These are phyloP conservation scores for Lichtheimia hyalospora DNA, from an alignment of 371 early-diverging fungal genomes.

Conservation along the genomic window DNA sequence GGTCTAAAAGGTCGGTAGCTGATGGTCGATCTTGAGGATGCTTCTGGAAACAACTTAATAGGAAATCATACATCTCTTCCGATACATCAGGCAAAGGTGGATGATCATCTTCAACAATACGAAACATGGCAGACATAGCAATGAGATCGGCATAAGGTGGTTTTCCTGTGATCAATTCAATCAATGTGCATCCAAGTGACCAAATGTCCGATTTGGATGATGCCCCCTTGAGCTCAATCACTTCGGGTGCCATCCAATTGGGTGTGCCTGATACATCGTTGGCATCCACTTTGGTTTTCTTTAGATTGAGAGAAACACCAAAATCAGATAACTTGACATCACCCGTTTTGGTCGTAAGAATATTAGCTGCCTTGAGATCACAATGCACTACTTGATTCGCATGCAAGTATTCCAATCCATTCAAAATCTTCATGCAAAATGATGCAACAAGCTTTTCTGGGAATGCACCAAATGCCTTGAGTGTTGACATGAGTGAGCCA, in stretches of 20 bases:
- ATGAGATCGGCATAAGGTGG: conserved; percentile 83
- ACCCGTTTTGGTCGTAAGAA: conserved; percentile 91
- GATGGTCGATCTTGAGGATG: conserved; percentile 69
- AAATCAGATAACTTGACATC: conserved; percentile 94
- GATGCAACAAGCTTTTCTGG: conserved; percentile 90
- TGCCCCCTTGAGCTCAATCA: conserved; percentile 82
- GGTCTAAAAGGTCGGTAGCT: conserved; percentile 66
- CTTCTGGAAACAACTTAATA: conserved; percentile 80
- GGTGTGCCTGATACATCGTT: conserved; percentile 88
- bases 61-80: conserved; percentile 69
- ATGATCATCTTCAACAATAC: conserved; percentile 85
- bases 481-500: conserved; percentile 86
- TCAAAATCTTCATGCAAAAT: conserved; percentile 88
- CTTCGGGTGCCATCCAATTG: conserved; percentile 98
- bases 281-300: conserved; percentile 64
- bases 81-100: conserved; percentile 85
- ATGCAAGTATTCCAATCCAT: conserved; percentile 93
- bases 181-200: conserved; percentile 86
- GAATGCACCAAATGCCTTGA: conserved; percentile 88
- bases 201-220: conserved; percentile 90
- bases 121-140: conserved; percentile 84
- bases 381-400: conserved; percentile 87
- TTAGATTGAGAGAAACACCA: conserved; percentile 83
- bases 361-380: conserved; percentile 96
- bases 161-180: conserved; percentile 85